Evolutionary conservation across 495 filamentous ascomycete species (phyloP).

Genomic region (Podospora comata): DNA sequence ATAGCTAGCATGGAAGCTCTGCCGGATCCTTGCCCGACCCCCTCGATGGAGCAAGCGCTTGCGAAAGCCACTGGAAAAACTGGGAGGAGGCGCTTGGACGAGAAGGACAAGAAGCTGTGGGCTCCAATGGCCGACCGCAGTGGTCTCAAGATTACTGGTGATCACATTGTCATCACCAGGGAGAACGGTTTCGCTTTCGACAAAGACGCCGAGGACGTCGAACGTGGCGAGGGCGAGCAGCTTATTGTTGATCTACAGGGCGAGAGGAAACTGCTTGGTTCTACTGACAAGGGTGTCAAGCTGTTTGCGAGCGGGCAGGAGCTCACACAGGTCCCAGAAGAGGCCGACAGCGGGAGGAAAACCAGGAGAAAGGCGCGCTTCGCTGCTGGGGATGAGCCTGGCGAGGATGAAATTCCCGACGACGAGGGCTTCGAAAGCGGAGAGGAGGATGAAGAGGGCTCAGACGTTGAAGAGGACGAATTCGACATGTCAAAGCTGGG

Average conservation of each 20-base stretch:
- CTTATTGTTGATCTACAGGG: slow-evolving; percentile 86
- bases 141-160: slow-evolving; percentile 67
- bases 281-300: slow-evolving; percentile 73
- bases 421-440: slow-evolving; percentile 62
- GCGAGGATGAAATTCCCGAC: slow-evolving; percentile 50
- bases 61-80: slow-evolving; percentile 79
- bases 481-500: slow-evolving; percentile 56
- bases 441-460: slow-evolving; percentile 54
- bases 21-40: slow-evolving; percentile 94
- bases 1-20: slow-evolving; percentile 80
- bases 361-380: slow-evolving; percentile 63
- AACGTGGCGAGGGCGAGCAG: slow-evolving; percentile 87
- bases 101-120: slow-evolving; percentile 93
- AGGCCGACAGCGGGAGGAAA: slow-evolving; percentile 67
- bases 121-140: slow-evolving; percentile 98
- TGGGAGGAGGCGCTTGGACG: slow-evolving; percentile 71
- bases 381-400: slow-evolving; percentile 55
- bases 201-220: slow-evolving; percentile 61
- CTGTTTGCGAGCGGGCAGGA: slow-evolving; percentile 76
- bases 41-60: slow-evolving; percentile 78
- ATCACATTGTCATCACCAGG: slow-evolving; percentile 56
- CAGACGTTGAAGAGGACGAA: slow-evolving; percentile 50
- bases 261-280: slow-evolving; percentile 76
- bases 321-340: slow-evolving; percentile 58
- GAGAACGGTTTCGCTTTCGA: slow-evolving; percentile 72